These are phyloP conservation scores for Ajuga chamaepitys DNA, from an alignment of 257 asterid genomes.

Conservation along the genomic window DNA sequence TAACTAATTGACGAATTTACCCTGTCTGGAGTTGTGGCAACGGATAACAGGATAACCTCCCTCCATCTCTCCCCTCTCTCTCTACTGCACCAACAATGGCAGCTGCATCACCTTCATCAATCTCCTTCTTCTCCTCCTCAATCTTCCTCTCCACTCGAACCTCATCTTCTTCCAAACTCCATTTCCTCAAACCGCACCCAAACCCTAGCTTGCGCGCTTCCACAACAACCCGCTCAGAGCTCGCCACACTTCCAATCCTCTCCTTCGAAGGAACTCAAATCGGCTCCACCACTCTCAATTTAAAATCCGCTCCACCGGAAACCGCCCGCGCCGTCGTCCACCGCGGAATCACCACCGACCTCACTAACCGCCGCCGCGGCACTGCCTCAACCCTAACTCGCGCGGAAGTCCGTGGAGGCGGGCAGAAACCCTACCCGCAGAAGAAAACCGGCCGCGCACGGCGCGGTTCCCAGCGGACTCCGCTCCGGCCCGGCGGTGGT, in stretches of 20 bases:
- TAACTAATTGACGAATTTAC: no score
- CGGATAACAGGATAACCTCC: slow-evolving; percentile 24
- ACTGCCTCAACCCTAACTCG: slow-evolving; percentile 97
- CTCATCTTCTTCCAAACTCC: slow-evolving; percentile 24
- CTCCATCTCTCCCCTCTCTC: not conserved
- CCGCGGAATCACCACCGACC: slow-evolving; percentile 88
- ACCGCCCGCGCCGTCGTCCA: slow-evolving; percentile 98
- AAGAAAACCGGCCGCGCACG: slow-evolving; percentile 93
- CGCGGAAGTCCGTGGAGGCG: slow-evolving; percentile 92
- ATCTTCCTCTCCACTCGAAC: slow-evolving; percentile 38
- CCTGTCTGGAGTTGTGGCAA: not conserved
- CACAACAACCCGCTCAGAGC: slow-evolving; percentile 36
- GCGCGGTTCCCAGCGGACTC: slow-evolving; percentile 82
- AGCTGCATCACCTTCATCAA: slow-evolving; percentile 37
- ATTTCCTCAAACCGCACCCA: slow-evolving; percentile 18
- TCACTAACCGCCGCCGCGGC: slow-evolving; percentile 84
- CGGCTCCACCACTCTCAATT: slow-evolving; percentile 66
- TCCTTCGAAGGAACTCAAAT: slow-evolving; percentile 72
- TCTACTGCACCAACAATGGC: slow-evolving; percentile 32
- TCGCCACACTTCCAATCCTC: slow-evolving; percentile 68
- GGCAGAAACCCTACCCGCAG: slow-evolving; percentile 74
- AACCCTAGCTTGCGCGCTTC: slow-evolving; percentile 10
- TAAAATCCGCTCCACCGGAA: slow-evolving; percentile 72
- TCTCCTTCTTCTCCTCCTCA: slow-evolving; percentile 69
- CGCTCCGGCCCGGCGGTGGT: slow-evolving; percentile 96